Evolutionary conservation across 108 stramenopile genomes (phyloP).

Genomic region (Seminavis robusta): DNA sequence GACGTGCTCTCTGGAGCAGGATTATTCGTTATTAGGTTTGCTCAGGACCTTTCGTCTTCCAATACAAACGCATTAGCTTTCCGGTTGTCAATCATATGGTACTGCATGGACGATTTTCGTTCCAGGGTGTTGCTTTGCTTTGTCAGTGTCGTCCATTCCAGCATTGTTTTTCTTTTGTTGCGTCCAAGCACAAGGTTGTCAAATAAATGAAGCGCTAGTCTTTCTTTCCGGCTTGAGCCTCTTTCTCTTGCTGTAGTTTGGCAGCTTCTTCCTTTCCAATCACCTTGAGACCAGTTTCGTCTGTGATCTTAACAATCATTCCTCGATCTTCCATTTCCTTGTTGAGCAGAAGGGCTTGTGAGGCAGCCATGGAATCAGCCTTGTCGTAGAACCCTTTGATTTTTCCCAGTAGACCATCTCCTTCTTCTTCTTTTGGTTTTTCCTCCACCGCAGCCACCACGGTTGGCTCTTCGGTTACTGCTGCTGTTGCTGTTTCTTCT

Average conservation of each 20-base stretch:
- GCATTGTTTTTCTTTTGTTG: no score
- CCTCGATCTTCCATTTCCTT: conserved; percentile 86
- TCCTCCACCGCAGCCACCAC: background rate
- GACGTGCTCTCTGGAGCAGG: no score
- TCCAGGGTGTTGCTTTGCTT: no score
- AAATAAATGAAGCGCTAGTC: no score
- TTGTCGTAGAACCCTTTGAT: conserved; percentile 72
- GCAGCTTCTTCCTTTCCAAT: conserved; percentile 65
- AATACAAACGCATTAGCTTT: no score
- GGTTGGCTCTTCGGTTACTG: background rate
- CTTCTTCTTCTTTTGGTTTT: background rate
- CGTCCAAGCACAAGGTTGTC: no score
- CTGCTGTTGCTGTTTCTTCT: conserved; percentile 10
- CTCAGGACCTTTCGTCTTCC: no score
- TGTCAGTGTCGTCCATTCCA: no score
- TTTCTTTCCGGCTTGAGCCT: no score
- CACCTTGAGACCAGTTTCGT: conserved; percentile 80
- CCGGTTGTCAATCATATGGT: no score
- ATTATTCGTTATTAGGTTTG: no score
- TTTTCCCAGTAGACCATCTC: conserved; percentile 38
- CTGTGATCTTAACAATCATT: conserved; percentile 83
- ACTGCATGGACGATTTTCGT: no score
- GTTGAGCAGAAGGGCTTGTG: conserved; percentile 79
- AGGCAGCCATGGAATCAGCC: conserved; percentile 83
- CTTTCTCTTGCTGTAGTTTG: conserved; percentile 27